Percentiles rank a stretch among this genome's conserved stretches.
phyloP scores from a whole-genome alignment of 2,329 filamentous ascomycete genomes.

The Alternaria brassicicola region DNA sequence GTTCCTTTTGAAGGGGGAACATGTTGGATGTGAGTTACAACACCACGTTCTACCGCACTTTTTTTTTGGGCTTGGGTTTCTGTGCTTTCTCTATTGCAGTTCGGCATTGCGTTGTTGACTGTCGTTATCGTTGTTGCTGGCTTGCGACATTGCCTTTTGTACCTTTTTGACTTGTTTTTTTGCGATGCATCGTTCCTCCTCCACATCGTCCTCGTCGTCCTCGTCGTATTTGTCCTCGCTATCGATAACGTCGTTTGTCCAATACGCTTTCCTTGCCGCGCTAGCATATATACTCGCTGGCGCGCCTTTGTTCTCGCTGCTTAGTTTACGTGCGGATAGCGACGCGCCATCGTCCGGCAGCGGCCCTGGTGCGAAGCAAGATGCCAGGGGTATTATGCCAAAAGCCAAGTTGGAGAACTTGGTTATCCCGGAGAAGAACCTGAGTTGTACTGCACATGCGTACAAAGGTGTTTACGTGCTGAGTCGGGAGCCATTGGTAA shows the following conservation, averaged over 20 bases:
- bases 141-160: background rate
- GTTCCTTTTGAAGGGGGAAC: background rate
- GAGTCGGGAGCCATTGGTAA: conserved; percentile 60
- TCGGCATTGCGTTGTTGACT: background rate
- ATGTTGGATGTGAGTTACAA: background rate
- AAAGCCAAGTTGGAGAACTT: conserved; percentile 45
- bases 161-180: too few species aligned
- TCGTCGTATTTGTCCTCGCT: conserved; percentile 13
- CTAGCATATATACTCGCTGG: conserved; percentile 46
- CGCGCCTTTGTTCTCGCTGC: conserved; percentile 35
- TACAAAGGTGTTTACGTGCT: conserved; percentile 56
- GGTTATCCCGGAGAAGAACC: conserved; percentile 48
- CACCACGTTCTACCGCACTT: background rate
- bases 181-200: conserved; percentile 6
- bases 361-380: background rate
- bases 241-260: conserved; percentile 33
- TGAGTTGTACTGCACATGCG: conserved; percentile 48
- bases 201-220: conserved; percentile 6
- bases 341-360: background rate
- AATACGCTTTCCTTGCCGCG: conserved; percentile 39
- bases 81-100: background rate
- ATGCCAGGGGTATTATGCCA: conserved; percentile 17
- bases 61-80: background rate
- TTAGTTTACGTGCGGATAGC: background rate
- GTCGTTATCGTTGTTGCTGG: background rate